phyloP scores from a whole-genome alignment of 2,329 filamentous ascomycete species.

The Colletotrichum viniferum region DNA sequence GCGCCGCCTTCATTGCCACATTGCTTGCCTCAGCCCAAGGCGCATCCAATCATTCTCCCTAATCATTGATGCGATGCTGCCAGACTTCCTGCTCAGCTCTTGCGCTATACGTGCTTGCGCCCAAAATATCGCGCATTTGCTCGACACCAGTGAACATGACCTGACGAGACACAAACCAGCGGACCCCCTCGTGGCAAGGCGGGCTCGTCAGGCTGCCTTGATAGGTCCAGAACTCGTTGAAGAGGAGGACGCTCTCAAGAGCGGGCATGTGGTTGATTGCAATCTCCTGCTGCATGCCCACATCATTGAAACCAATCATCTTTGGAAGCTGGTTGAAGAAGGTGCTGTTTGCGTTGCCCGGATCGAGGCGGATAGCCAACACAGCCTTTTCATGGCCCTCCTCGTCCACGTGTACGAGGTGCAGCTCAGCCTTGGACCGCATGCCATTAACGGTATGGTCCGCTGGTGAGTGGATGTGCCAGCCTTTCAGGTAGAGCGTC shows the following conservation, averaged over 20 bases:
- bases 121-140: constrained; percentile 52
- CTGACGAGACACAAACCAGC: constrained; percentile 39
- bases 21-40: background rate
- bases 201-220: constrained; percentile 50
- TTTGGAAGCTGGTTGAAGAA: constrained; percentile 47
- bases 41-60: background rate
- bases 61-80: constrained; percentile 49
- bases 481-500: constrained; percentile 51
- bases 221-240: constrained; percentile 54
- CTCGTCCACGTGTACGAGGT: constrained; percentile 50
- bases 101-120: constrained; percentile 47
- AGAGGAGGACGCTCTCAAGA: constrained; percentile 38
- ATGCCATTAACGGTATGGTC: constrained; percentile 50
- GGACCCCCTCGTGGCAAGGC: constrained; percentile 49
- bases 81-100: constrained; percentile 50
- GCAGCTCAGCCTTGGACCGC: constrained; percentile 49
- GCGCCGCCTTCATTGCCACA: background rate
- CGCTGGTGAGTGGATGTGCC: constrained; percentile 56
- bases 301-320: constrained; percentile 42
- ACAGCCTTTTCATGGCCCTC: constrained; percentile 47
- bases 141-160: constrained; percentile 42
- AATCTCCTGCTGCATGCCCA: constrained; percentile 12
- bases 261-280: constrained; percentile 35
- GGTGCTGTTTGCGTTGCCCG: constrained; percentile 37
- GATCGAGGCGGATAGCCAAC: constrained; percentile 50